phyloP scores from a whole-genome alignment of 1,284 basidiomycete genomes.

The Ustilago vetiveriae region DNA sequence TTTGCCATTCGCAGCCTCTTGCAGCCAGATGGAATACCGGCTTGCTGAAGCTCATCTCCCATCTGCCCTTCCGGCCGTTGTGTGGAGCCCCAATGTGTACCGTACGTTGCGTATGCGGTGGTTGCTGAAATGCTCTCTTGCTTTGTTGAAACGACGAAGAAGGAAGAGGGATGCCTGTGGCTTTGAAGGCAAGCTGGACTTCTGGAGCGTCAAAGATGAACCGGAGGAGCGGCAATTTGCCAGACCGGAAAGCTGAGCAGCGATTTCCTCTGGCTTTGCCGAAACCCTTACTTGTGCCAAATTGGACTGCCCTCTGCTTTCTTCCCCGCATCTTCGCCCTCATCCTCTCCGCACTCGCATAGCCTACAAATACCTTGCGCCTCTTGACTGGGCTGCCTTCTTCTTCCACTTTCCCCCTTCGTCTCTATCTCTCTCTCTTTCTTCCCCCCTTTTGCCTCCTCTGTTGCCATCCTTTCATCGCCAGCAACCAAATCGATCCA shows the following conservation, averaged over 20 bases:
- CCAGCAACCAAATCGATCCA: not conserved
- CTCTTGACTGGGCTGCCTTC: no score
- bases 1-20: no score
- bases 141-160: no score
- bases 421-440: not conserved
- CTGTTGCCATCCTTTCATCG: constrained; percentile 1
- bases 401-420: not conserved
- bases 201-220: no score
- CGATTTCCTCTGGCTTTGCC: not conserved
- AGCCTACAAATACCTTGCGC: constrained; percentile 12
- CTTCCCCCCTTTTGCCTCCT: not conserved
- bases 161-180: not conserved
- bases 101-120: not conserved
- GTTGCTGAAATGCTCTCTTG: no score
- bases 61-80: no score
- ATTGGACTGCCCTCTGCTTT: no score
- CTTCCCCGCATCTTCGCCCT: constrained; percentile 18
- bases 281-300: not conserved
- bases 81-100: constrained; percentile 7
- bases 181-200: no score
- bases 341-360: not conserved
- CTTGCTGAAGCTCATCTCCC: not conserved
- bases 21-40: no score
- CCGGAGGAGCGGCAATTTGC: constrained; percentile 34
- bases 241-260: constrained; percentile 11